A percentile compares a stretch with the other conserved stretches of the same genome.
phyloP scores from a whole-genome alignment of 495 filamentous ascomycete species.

The Neurospora sp. region DNA sequence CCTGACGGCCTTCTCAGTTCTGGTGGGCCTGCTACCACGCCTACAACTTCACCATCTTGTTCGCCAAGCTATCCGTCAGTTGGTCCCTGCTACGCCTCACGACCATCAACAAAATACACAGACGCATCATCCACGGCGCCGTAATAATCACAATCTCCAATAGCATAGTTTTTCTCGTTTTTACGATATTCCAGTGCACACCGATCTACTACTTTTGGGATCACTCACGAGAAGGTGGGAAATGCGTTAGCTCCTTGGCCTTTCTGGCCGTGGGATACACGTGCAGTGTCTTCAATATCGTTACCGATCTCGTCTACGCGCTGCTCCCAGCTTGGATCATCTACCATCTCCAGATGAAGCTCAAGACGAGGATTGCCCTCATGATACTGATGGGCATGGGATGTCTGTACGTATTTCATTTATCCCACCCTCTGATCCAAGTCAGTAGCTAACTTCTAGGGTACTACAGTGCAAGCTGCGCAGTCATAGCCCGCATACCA shows the following conservation, averaged over 20 bases:
- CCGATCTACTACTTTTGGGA: conserved; percentile 22
- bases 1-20: conserved; percentile 1
- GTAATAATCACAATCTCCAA: conserved; percentile 6
- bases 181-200: conserved; percentile 18
- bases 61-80: conserved; percentile 21
- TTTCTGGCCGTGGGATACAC: conserved; percentile 16
- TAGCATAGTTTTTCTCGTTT: conserved; percentile 7
- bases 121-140: conserved; percentile 14
- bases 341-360: conserved; percentile 17
- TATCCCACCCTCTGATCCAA: background rate
- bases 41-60: conserved; percentile 9
- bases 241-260: conserved; percentile 15
- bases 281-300: conserved; percentile 14
- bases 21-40: conserved; percentile 14
- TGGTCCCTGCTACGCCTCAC: conserved; percentile 23
- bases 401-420: conserved; percentile 8
- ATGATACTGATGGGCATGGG: conserved; percentile 13
- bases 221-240: background rate
- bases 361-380: conserved; percentile 10
- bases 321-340: conserved; percentile 25
- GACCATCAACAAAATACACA: conserved; percentile 4
- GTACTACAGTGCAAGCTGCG: conserved; percentile 18
- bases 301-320: conserved; percentile 24
- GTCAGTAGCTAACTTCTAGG: background rate
- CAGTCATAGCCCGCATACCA: conserved; percentile 16